Base-by-base conservation (phyloP, 805 yeast genomes). In the Metschnikowia kofuensis region DNA sequence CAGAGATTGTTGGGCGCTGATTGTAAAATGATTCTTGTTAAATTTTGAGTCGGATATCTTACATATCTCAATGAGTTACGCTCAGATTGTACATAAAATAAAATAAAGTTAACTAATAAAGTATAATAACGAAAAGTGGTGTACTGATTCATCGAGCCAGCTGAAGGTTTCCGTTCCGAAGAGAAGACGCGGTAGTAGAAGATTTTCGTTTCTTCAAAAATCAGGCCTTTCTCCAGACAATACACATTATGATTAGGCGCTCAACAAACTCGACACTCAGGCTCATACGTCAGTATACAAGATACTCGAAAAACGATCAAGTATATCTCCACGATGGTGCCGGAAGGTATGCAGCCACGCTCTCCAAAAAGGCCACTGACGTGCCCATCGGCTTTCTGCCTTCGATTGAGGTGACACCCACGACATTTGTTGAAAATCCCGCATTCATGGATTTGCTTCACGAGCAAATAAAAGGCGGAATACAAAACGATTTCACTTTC, bases 401-500 rank as follows among this genome's bases (percentile, higher is more conserved):
- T 4, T 40, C 49, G 11, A 27, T 50, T 7, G 51, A 52, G 4
- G 52, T 63, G 9, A 44, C 42, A 5, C 67, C 73, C 6, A 48
- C 50, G 1, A 60, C 53, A n/a, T 66, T 67, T 53, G 37, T 49
- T 42, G 46, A 54, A 13, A 68, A 72, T 45, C 54, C 59, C 3
- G 40, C 58, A 42, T 73, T 72, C 48, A 26, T 70, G 15, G 47
- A 56, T 0, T 39, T 61, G 28, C 64, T 72, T 21, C 67, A 72
- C 40, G 43, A 59, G 7, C 56, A n/a, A 5, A 58, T 70, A 15
- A 60, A 62, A 26, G 47, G 75, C 12, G 44, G 39, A 10, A 47
- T 57, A 1, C 54, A 55, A 12, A 15, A 51, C 4, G 88, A 83
- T 61, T 77, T 78, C 54, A 62, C 81, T 1, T 83, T 77, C 58